Evolutionary conservation across 176 grass and related monocot species (phyloP).

Genomic region (Calamus simplicifolius): DNA sequence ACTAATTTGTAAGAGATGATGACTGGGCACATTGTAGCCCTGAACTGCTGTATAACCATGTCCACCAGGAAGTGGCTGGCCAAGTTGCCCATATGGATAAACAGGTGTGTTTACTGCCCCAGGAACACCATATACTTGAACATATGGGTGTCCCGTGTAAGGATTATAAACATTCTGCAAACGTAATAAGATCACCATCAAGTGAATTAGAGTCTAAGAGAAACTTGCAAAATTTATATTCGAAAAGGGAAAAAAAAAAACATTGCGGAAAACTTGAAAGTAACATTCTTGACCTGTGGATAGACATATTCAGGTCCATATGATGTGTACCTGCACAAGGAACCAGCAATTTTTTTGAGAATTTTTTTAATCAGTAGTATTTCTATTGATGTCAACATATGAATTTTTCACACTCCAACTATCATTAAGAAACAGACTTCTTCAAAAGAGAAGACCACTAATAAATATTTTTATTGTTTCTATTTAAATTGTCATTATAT

Average conservation of each 20-base stretch:
- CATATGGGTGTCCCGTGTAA: conserved; percentile 57
- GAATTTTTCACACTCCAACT: too few species aligned
- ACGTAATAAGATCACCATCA: conserved; percentile 42
- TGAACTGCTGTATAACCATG: conserved; percentile 40
- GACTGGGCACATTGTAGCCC: conserved; percentile 38
- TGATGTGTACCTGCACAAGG: conserved; percentile 44
- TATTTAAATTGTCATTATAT: too few species aligned
- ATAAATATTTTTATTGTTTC: too few species aligned
- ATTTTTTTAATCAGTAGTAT: too few species aligned
- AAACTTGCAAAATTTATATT: background rate
- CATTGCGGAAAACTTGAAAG: background rate
- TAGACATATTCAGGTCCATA: conserved; percentile 67
- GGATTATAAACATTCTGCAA: conserved; percentile 71
- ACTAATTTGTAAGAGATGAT: conserved; percentile 33
- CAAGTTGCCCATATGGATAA: conserved; percentile 64
- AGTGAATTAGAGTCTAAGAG: conserved; percentile 14
- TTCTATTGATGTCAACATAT: too few species aligned
- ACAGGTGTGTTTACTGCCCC: conserved; percentile 41
- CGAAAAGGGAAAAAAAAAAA: background rate
- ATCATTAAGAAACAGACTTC: too few species aligned
- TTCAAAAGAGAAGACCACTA: too few species aligned
- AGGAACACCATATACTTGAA: conserved; percentile 48
- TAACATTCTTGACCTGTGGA: conserved; percentile 51
- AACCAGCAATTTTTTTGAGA: conserved; percentile 8
- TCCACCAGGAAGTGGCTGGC: conserved; percentile 38